A percentile compares a stretch with the other conserved stretches of the same genome.
These are phyloP conservation scores for Pouteria glomerata DNA, from an alignment of 148 eudicot genomes.

Conservation along the genomic window DNA sequence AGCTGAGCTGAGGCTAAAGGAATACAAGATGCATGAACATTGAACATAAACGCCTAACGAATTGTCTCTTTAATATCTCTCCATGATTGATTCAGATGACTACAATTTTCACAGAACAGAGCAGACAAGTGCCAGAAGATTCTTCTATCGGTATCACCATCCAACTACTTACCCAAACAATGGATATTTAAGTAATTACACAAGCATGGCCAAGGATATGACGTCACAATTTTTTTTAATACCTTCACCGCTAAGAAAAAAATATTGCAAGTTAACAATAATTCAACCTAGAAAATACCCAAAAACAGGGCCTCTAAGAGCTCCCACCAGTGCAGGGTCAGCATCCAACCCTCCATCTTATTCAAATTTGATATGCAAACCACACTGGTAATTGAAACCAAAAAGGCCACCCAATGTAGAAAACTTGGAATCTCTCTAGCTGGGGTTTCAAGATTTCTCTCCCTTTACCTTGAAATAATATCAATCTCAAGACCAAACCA, in stretches of 20 bases:
- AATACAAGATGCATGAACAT: too few species aligned
- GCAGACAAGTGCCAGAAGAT: neutral
- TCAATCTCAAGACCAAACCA: constrained; percentile 7
- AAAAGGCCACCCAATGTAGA: constrained; percentile 6
- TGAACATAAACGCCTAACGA: too few species aligned
- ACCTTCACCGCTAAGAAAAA: neutral
- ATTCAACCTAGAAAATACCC: constrained; percentile 4
- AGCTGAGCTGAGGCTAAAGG: too few species aligned
- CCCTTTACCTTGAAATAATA: neutral
- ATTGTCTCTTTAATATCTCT: neutral
- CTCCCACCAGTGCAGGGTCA: constrained; percentile 21
- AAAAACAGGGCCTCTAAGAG: constrained; percentile 20
- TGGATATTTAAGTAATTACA: neutral
- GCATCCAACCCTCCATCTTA: constrained; percentile 23
- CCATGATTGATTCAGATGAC: neutral
- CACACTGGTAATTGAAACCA: constrained; percentile 2
- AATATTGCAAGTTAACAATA: constrained; percentile 1
- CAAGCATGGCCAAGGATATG: neutral
- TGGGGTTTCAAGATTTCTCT: constrained; percentile 13
- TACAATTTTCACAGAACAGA: neutral
- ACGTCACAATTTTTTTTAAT: neutral
- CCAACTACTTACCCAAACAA: neutral
- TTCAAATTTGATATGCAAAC: constrained; percentile 22
- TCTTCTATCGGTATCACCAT: neutral
- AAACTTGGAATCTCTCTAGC: constrained; percentile 23